Evolutionary conservation across 441 rosid species (phyloP), one percentile per base, ranked within the genome.

Genomic region (Isatis lusitanica): DNA sequence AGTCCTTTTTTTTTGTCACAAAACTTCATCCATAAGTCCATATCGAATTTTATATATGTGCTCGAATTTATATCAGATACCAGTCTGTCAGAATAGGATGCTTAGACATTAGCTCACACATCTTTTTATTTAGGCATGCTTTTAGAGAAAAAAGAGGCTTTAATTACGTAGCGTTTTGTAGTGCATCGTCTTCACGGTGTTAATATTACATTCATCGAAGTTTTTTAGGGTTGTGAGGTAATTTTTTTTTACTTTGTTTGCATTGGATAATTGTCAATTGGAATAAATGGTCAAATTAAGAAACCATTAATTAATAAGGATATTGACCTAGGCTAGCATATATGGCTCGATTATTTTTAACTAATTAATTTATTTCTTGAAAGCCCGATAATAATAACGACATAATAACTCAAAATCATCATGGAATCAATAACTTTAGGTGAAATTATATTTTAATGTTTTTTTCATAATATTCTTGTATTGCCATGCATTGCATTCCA

Each of bases 391-490:
- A 31, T 31, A 57, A 56, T 8, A 24, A 31, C 50, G 43, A 26
- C 64, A 48, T 56, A 16, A 12, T 68, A 38, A 68, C 79, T 68
- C 70, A 68, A 75, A 68, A 75, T 36, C 74, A 62, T 68, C 74
- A 62, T 68, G 64, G 64, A 75, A 53, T 24, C 42, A 75, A 33
- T 61, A 36, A 42, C 68, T 61, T 51, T 15, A 67, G 17, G 4
- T 43, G 70, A 53, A 44, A 62, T 62, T 3, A 61, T 68, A 42
- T 43, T 51, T 33, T 68, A 62, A 24, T 61, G 12, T 7, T 60
- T 66, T 24, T 57, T 10, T 42, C 71, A 48, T 67, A 51, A 51
- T 68, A 51, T 30, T 53, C 40, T 74, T 7, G 26, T 57, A 62
- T 48, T 47, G 44, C 68, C 78, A 74, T 66, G 73, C 78, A 73